These are phyloP conservation scores for Paraleonurus japonicus DNA, from an alignment of 257 asterid species.

Conservation along the genomic window DNA sequence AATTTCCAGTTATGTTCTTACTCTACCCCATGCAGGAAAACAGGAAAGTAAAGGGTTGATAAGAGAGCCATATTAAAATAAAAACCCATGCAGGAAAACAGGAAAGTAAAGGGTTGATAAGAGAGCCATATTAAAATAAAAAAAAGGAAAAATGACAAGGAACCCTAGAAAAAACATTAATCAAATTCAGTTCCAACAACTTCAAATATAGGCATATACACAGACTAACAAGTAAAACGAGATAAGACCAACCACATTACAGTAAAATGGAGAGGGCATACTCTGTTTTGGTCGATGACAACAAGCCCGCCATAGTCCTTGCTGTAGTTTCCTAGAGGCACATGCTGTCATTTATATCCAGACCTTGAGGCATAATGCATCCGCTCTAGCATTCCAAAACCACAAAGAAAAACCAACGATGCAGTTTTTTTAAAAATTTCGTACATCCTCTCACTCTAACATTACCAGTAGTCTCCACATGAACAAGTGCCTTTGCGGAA, in stretches of 20 bases:
- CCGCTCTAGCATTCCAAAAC: too few relatives aligned
- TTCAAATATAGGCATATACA: not conserved
- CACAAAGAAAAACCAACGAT: too few relatives aligned
- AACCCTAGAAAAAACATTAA: not conserved
- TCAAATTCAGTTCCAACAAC: not conserved
- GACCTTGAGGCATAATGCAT: too few relatives aligned
- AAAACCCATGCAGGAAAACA: too few relatives aligned
- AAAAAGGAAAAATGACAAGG: not conserved
- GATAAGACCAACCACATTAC: not conserved
- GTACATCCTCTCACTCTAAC: not conserved
- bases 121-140: too few relatives aligned
- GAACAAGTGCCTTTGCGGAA: constrained; percentile 78
- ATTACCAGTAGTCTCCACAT: constrained; percentile 92
- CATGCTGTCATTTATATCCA: too few relatives aligned
- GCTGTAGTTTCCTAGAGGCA: too few relatives aligned
- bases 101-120: too few relatives aligned
- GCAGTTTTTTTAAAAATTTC: not conserved
- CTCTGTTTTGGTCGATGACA: constrained; percentile 32
- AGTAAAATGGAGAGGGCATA: not conserved
- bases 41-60: not conserved
- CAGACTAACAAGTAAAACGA: not conserved
- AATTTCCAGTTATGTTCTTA: not conserved
- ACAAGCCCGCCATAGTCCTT: too few relatives aligned
- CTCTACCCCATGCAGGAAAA: not conserved
- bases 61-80: too few relatives aligned